Evolutionary conservation across 352 stramenopile genomes (phyloP), one percentile per base, ranked within the genome.

Genomic region (Nothophytophthora sp.): DNA sequence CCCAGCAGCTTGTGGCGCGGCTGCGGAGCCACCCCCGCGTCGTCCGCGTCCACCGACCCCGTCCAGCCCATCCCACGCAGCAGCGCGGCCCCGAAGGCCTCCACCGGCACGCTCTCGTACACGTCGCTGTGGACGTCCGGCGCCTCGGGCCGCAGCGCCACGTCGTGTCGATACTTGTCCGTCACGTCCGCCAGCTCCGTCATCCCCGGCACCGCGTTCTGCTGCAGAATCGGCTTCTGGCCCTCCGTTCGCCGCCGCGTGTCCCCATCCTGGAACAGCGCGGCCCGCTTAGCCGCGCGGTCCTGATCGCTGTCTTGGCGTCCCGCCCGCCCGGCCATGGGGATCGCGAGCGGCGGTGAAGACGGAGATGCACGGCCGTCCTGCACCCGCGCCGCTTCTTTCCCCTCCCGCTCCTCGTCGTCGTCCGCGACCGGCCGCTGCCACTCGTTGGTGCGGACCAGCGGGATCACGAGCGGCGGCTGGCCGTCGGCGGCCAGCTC

Each of bases 31-130:
- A 51, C 61, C 16, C 55, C 55, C 16, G 75, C 40, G 24, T 73
- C 68, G 13, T 85, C 73, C 15, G 75, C 42, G 18, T 89, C 64
- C 18, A 70, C 61, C 5, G 60, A 60, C 29, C 95, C 96, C 8
- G 63, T 96, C 97, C 97, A 99, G 44, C 97, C 97, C 97, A 99
- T 99, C 11, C 97, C 97, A 13, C 96, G 78, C 8, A 99, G 72
- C 64, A 99, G 70, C 18, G 96, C 97, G 4, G 84, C 87, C 13
- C 97, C 97, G 76, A 99, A 99, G 43, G 98, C 93, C 35, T 91
- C 74, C 40, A 99, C 91, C 0, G 92, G 89, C 25, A 99, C 80
- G 6, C 52, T 43, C n/a, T 85, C 62, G 60, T 98, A 98, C 24
- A 76, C 76, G 5, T 95, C 72, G 32, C 76, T 93, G 38, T 90